These are phyloP conservation scores for Beauveria sp. DNA, from an alignment of 2,329 filamentous ascomycete species.

Conservation along the genomic window DNA sequence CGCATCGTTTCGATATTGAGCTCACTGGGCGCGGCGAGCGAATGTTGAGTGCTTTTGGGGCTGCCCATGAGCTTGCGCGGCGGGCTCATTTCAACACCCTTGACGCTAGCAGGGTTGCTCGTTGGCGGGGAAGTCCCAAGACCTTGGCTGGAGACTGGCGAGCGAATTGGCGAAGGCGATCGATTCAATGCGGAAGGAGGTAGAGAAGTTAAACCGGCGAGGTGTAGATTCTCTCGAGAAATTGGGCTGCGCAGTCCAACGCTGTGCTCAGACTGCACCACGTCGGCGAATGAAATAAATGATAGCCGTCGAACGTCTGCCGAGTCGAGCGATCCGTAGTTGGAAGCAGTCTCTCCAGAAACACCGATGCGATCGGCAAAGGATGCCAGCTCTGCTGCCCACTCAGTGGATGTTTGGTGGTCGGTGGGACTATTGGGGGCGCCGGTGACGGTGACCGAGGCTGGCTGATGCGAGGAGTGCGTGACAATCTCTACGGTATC, in stretches of 20 bases:
- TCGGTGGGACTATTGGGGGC: conserved; percentile 26
- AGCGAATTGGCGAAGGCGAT: conserved; percentile 74
- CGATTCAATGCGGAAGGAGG: conserved; percentile 47
- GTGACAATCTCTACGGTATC: conserved; percentile 91
- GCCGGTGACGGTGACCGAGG: conserved; percentile 58
- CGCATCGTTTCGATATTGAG: conserved; percentile 90
- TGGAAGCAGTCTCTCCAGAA: conserved; percentile 57
- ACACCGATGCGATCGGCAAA: conserved; percentile 39
- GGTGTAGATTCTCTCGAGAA: conserved; percentile 62
- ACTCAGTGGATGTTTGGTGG: conserved; percentile 38
- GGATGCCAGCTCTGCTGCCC: conserved; percentile 51
- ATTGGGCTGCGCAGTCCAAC: conserved; percentile 42
- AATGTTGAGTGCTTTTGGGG: conserved; percentile 48
- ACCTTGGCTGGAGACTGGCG: conserved; percentile 66
- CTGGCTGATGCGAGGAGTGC: conserved; percentile 75
- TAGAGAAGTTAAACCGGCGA: conserved; percentile 58
- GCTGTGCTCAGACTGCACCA: conserved; percentile 78
- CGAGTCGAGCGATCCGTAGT: conserved; percentile 67
- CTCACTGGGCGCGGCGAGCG: conserved; percentile 48
- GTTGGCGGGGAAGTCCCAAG: conserved; percentile 63
- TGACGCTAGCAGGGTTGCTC: conserved; percentile 67
- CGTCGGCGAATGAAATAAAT: conserved; percentile 95
- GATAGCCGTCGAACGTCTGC: conserved; percentile 76
- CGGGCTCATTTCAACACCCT: conserved; percentile 66
- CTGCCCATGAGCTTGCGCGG: conserved; percentile 54